Percentiles rank a stretch among this genome's conserved stretches.
Conservation (phyloP, 2,329 filamentous ascomycete species). For the Fragosphaeria purpurea region DNA sequence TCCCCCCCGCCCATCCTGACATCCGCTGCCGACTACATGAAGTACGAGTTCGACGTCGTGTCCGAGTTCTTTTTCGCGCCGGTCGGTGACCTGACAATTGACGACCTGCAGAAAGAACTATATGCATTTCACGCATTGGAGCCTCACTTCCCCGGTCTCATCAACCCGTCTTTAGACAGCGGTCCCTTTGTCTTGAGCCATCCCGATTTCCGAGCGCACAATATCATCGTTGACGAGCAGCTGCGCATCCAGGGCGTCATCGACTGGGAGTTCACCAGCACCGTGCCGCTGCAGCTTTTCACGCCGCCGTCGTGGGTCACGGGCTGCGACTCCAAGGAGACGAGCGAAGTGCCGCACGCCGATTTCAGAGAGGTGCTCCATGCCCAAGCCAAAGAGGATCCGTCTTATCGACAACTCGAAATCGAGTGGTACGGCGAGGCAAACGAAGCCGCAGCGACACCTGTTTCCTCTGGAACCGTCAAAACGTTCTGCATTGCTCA, state of each 20-base stretch:
- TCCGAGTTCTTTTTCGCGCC: no score
- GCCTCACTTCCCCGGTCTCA: background rate
- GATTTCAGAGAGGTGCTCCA: no score
- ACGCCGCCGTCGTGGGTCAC: conserved; percentile 12
- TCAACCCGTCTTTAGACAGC: background rate
- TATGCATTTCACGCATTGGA: conserved; percentile 12
- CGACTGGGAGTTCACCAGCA: conserved; percentile 19
- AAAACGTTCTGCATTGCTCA: no score
- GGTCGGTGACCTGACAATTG: no score
- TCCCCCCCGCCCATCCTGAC: background rate
- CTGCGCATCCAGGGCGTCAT: conserved; percentile 16
- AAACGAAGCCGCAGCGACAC: no score
- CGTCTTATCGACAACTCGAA: no score
- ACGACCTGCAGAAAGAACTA: background rate
- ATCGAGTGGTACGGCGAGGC: no score
- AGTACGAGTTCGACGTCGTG: no score
- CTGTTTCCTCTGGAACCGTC: no score
- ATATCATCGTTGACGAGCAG: conserved; percentile 18
- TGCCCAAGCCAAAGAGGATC: no score
- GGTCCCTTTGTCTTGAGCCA: conserved; percentile 16
- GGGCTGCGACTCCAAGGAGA: background rate
- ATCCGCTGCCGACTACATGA: no score
- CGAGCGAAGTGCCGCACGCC: no score
- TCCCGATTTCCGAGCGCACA: conserved; percentile 13
- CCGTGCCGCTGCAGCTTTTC: conserved; percentile 9